A percentile compares a stretch with the other conserved stretches of the same genome.
Evolutionary conservation across 139 green algal genomes (phyloP).

Genomic region (Picochlorum sp.): DNA sequence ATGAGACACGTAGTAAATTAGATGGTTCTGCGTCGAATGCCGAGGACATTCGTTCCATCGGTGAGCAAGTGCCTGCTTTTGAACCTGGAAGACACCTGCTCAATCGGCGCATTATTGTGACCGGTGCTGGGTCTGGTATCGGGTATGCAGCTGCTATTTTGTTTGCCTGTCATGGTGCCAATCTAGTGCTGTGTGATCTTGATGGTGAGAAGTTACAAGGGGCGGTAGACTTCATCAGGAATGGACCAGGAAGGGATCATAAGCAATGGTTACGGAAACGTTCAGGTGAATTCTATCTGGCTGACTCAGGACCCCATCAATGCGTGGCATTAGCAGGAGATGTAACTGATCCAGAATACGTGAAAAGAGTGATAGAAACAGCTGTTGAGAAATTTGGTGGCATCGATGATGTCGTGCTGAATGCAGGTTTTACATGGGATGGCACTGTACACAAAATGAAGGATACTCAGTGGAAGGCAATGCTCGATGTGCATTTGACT

Average conservation of each 20-base stretch:
- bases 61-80: neutral
- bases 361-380: slow-evolving; percentile 33
- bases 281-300: slow-evolving; percentile 11
- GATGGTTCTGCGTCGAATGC: neutral
- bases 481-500: slow-evolving; percentile 74
- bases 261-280: neutral
- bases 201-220: slow-evolving; percentile 44
- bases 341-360: slow-evolving; percentile 53
- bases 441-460: slow-evolving; percentile 76
- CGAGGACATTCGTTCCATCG: neutral
- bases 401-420: slow-evolving; percentile 60
- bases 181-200: slow-evolving; percentile 60
- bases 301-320: neutral
- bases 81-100: neutral
- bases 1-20: neutral
- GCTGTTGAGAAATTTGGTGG: slow-evolving; percentile 48
- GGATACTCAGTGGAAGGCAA: slow-evolving; percentile 67
- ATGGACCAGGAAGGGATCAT: slow-evolving; percentile 8
- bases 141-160: slow-evolving; percentile 55
- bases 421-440: slow-evolving; percentile 85
- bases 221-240: slow-evolving; percentile 37
- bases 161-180: slow-evolving; percentile 60
- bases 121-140: slow-evolving; percentile 67
- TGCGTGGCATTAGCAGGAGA: slow-evolving; percentile 46
- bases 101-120: slow-evolving; percentile 43